phyloP scores from a whole-genome alignment of 1,284 basidiomycete species.

The Moniliophthora roreri region DNA sequence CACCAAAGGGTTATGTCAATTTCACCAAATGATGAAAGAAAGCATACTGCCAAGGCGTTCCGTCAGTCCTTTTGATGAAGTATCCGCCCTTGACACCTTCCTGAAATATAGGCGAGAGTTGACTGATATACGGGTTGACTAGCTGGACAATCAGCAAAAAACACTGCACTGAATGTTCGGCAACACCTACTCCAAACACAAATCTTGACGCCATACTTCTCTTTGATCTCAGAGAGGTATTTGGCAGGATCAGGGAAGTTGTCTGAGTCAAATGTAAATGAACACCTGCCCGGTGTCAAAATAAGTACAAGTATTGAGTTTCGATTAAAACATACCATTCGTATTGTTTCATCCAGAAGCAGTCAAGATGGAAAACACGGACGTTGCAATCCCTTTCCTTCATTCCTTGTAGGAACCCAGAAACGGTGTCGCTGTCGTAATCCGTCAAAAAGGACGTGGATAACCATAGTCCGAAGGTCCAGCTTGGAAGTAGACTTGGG shows the following conservation, averaged over 20 bases:
- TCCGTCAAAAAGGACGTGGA: conserved; percentile 76
- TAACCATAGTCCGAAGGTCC: conserved; percentile 78
- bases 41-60: conserved; percentile 70
- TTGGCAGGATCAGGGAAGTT: conserved; percentile 72
- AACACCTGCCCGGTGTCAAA: conserved; percentile 58
- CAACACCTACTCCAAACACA: conserved; percentile 66
- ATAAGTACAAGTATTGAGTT: too few relatives aligned
- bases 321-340: conserved; percentile 61
- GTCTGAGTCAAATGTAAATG: conserved; percentile 75
- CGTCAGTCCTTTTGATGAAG: conserved; percentile 70
- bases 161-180: neutral
- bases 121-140: conserved; percentile 73
- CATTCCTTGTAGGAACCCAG: conserved; percentile 72
- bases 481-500: conserved; percentile 65
- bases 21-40: neutral
- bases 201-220: conserved; percentile 69
- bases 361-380: conserved; percentile 79
- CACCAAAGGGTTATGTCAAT: conserved; percentile 2
- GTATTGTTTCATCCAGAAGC: conserved; percentile 82
- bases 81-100: conserved; percentile 67
- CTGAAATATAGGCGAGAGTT: conserved; percentile 68
- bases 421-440: conserved; percentile 68
- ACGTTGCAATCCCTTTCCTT: conserved; percentile 62
- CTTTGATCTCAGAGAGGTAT: conserved; percentile 67
- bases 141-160: neutral